Evolutionary conservation across 495 filamentous ascomycete genomes (phyloP).

Genomic region (Stereocaulon alpinum): DNA sequence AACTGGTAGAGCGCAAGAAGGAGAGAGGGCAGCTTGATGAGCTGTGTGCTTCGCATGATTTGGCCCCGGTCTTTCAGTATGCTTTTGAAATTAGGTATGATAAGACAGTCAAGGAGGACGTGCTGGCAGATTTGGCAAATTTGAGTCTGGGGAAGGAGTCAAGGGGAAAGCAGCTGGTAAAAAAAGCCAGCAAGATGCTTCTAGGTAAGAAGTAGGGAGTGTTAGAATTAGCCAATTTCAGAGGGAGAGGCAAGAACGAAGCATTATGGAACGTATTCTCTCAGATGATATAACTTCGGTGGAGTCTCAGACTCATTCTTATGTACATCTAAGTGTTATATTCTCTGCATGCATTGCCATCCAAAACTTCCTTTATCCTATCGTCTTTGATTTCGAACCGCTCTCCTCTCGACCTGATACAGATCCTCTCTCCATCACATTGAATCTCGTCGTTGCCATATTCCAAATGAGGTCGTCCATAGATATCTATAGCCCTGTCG

Average conservation of each 20-base stretch:
- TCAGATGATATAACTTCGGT: too few species aligned
- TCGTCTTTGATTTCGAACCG: not conserved
- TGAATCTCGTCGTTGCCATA: not conserved
- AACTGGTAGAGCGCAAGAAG: too few species aligned
- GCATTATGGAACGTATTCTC: too few species aligned
- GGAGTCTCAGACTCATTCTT: too few species aligned
- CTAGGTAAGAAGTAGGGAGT: not conserved
- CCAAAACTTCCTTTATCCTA: not conserved
- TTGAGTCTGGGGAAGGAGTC: constrained; percentile 1
- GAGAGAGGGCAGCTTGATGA: too few species aligned
- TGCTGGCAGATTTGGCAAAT: not conserved
- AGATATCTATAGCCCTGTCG: not conserved
- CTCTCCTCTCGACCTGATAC: not conserved
- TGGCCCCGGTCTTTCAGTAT: not conserved
- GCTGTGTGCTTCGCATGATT: constrained; percentile 2
- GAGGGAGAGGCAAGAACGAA: too few species aligned
- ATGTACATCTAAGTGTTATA: not conserved
- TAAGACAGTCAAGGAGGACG: not conserved
- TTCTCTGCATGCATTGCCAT: not conserved
- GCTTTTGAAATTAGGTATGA: constrained; percentile 1
- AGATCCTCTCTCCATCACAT: not conserved
- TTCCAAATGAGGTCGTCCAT: not conserved
- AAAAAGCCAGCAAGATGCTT: not conserved
- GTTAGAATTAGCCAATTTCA: not conserved
- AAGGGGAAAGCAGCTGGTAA: not conserved